Percentiles rank a stretch among this genome's conserved stretches.
These are phyloP conservation scores for Echium plantagineum DNA, from an alignment of 257 asterid genomes.

Conservation along the genomic window DNA sequence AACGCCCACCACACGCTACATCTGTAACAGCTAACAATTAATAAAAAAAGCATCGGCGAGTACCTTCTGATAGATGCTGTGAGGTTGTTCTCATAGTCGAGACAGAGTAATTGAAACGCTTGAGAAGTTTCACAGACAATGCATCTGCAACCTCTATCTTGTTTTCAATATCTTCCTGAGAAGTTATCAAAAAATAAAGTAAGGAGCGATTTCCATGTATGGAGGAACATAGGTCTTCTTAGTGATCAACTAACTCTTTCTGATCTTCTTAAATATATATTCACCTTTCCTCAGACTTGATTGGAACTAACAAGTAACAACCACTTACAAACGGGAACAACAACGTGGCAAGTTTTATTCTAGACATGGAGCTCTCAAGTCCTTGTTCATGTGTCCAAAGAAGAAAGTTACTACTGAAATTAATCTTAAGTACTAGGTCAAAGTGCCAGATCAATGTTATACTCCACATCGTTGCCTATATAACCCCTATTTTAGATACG, in stretches of 20 bases:
- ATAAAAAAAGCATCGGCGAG: background rate
- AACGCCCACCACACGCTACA: background rate
- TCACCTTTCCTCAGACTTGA: background rate
- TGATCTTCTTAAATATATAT: no score
- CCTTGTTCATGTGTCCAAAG: background rate
- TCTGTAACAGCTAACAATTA: background rate
- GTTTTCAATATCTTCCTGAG: conserved; percentile 86
- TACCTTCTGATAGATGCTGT: conserved; percentile 84
- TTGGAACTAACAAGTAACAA: no score
- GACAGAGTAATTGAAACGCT: conserved; percentile 78
- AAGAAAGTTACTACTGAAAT: background rate
- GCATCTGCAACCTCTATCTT: conserved; percentile 96
- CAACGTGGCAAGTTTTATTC: background rate
- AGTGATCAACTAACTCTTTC: background rate
- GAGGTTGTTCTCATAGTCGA: conserved; percentile 82
- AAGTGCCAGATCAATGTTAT: background rate
- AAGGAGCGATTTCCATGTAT: background rate
- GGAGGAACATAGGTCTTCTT: background rate
- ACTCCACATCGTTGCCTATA: background rate
- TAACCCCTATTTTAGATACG: background rate
- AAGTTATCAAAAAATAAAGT: conserved; percentile 2
- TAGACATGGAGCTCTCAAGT: background rate
- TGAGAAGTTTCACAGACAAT: conserved; percentile 79
- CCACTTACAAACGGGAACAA: no score
- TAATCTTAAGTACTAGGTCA: no score